These are phyloP conservation scores for Backusella australiensis DNA, from an alignment of 192 early-diverging fungal genomes.

Conservation along the genomic window DNA sequence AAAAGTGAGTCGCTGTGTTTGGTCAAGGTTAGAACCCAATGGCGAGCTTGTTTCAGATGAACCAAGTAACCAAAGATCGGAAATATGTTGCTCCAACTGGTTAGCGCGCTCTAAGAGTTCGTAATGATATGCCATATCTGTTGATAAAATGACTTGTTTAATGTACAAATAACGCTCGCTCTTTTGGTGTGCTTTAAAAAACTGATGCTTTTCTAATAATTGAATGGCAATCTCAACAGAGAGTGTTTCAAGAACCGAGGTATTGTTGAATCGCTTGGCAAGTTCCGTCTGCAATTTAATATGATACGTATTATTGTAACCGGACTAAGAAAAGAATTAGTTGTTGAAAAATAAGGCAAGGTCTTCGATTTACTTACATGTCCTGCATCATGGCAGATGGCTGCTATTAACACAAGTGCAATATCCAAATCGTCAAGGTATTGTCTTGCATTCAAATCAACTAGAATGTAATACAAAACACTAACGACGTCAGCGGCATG, in stretches of 20 bases:
- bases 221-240: slow-evolving; percentile 68
- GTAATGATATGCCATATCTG: slow-evolving; percentile 87
- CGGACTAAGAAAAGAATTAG: slow-evolving; percentile 54
- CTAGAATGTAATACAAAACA: slow-evolving; percentile 75
- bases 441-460: slow-evolving; percentile 63
- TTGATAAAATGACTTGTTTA: slow-evolving; percentile 72
- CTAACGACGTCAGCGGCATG: slow-evolving; percentile 86
- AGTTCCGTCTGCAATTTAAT: slow-evolving; percentile 75
- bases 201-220: slow-evolving; percentile 62
- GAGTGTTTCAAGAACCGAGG: slow-evolving; percentile 79
- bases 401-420: slow-evolving; percentile 71
- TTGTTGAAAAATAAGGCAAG: background rate
- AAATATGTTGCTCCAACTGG: background rate
- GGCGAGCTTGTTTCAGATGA: slow-evolving; percentile 9
- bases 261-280: slow-evolving; percentile 64
- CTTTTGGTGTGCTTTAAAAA: slow-evolving; percentile 56
- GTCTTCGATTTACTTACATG: slow-evolving; percentile 55
- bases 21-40: slow-evolving; percentile 10
- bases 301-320: slow-evolving; percentile 84
- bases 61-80: background rate
- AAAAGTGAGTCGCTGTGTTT: slow-evolving; percentile 54
- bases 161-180: slow-evolving; percentile 39
- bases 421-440: slow-evolving; percentile 70
- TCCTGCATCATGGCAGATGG: slow-evolving; percentile 84
- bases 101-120: slow-evolving; percentile 39